Base-by-base conservation (phyloP, 108 stramenopile species). In the Cylindrotheca closterium region DNA sequence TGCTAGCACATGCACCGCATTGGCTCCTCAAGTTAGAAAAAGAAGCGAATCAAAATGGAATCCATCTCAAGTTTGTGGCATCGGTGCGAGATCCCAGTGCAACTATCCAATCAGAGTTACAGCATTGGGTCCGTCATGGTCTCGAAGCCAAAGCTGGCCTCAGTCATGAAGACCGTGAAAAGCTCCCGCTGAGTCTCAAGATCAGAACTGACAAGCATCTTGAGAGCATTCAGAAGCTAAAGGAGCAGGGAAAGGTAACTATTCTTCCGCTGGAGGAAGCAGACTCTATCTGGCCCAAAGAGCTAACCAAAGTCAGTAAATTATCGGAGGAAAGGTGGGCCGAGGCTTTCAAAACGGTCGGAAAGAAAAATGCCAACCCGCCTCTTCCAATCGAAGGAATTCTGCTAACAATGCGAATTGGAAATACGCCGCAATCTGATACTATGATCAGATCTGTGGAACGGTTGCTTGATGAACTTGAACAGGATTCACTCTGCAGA, bases 361-460 rank as follows among this genome's bases (percentile, higher is more conserved):
- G 77, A 22, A 64, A 50, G 5, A 47, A 49, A 15, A 82, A 82
- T 51, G 45, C 55, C 0, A 72, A 57, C 63, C 81, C 81, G 2
- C 12, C 70, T 0, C 74, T 67, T 17, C 81, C 81, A 30, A 29
- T 82, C 4, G 65, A 78, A 55, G 81, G 70, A 37, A 73, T 82
- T 15, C 34, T 82, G 12, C 27, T 82, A 29, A 82, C 77, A 7
- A 30, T 82, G 57, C 74, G 81, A 21, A 19, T 82, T 12, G 65
- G 66, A 30, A 25, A 34, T n/a, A 30, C 27, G 1, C 30, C 53
- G 21, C 25, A 30, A 47, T 28, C 30, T 0, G 45, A 28, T 8
- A 42, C 37, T 10, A 42, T 10, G 37, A 42, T 42, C 37, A 2
- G 34, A 22, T 22, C 59, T 24, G 51, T 80, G 7, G 58, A 62